Evolutionary conservation across 2,329 filamentous ascomycete species (phyloP), one percentile per base, ranked within the genome.

Genomic region (Bipolaris cookei): DNA sequence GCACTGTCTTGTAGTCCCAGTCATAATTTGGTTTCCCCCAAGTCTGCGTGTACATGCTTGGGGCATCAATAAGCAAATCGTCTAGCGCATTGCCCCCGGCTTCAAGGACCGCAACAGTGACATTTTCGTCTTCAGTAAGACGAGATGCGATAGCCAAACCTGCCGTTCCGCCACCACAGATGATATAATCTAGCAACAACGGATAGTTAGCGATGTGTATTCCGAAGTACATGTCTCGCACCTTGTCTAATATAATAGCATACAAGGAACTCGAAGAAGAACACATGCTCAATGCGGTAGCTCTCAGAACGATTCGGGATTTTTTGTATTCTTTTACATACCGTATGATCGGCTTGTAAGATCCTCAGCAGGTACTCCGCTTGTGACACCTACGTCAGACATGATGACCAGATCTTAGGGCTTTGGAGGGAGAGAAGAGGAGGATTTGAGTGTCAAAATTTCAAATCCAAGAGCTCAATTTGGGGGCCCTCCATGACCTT

Each of bases 11-110:
- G 49, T 53, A 67, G 8, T 58, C 39, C 73, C 72, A 75, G 37
- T 75, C 73, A 56, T 70, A 74, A 38, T 73, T 65, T 2, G 68
- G 64, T 28, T 73, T 72, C 25, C 63, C 69, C 58, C 59, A 68
- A 1, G 68, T 50, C 30, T 69, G 63, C 0, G 57, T 51, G 34
- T 68, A 72, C n/a, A 70, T 44, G 41, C 66, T 71, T 0, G 72
- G 69, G 1, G 48, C 66, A 49, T 72, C 68, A n/a, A 75, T 64
- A 49, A 71, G 46, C 1, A 65, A 50, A 32, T 74, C 71, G 8
- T 70, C 47, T 21, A 72, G 39, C 3, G 64, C 65, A 54, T 70
- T 70, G 11, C 58, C 62, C 25, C 71, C 72, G 18, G 72, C 72
- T 54, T 74, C 72, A 1, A 75, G 46, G 4, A 74, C 52, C 0